phyloP scores from a whole-genome alignment of 139 green algal genomes.

The Chlorokybus atmophyticus region DNA sequence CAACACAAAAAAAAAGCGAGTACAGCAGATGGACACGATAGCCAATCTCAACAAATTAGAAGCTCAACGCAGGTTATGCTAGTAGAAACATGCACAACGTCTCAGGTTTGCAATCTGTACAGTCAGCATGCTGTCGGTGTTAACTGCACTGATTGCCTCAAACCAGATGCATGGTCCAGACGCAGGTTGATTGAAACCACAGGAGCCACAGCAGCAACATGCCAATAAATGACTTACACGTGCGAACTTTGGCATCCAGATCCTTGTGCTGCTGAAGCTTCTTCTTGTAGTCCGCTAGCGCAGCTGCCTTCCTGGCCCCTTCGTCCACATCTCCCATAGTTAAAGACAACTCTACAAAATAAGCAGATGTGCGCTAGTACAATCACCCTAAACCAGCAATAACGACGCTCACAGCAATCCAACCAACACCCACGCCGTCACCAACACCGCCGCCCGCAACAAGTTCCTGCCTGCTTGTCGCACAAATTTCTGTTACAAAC shows the following conservation, averaged over 20 bases:
- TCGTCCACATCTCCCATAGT: no score
- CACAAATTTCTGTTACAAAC: no score
- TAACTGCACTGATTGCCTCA: no score
- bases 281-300: slow-evolving; percentile 63
- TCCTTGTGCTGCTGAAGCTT: slow-evolving; percentile 78
- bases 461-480: no score
- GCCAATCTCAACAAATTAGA: not conserved
- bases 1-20: not conserved
- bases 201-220: slow-evolving; percentile 3
- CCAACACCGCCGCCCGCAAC: no score
- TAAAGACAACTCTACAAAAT: no score
- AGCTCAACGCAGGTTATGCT: not conserved
- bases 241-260: slow-evolving; percentile 57
- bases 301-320: slow-evolving; percentile 31
- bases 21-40: not conserved
- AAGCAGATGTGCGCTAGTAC: no score
- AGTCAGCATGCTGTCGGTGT: no score
- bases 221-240: slow-evolving; percentile 14
- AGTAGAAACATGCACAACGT: slow-evolving; percentile 7
- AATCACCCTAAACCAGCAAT: no score
- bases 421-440: no score
- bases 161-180: slow-evolving; percentile 5
- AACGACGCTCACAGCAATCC: no score
- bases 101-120: slow-evolving; percentile 5
- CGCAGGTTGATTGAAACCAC: not conserved